phyloP scores from a whole-genome alignment of 2,329 filamentous ascomycete genomes.

The Fusarium humuli region DNA sequence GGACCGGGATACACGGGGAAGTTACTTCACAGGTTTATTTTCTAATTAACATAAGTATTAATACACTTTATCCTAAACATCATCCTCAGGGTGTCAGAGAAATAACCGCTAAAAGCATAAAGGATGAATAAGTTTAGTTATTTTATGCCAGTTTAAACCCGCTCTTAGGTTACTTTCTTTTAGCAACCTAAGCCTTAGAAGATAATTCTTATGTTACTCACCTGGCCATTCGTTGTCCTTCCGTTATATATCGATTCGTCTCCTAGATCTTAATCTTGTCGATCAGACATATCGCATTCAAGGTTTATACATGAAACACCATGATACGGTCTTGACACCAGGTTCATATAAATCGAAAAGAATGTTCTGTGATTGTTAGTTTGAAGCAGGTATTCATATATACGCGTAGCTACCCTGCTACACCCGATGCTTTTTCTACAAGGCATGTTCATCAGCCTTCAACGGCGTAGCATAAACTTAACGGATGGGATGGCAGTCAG shows the following conservation, averaged over 20 bases:
- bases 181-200: no score
- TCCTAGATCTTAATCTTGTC: not conserved
- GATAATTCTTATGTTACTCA: no score
- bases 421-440: not conserved
- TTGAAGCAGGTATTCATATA: not conserved
- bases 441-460: not conserved
- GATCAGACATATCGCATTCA: not conserved
- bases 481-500: not conserved
- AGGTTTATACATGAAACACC: not conserved
- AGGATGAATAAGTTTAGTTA: no score
- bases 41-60: slow-evolving; percentile 1
- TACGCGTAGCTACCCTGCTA: not conserved
- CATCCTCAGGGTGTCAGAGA: not conserved
- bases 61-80: slow-evolving; percentile 6
- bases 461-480: slow-evolving; percentile 9
- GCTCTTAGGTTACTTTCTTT: no score
- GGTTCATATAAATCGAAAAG: not conserved
- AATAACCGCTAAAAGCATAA: no score
- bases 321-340: not conserved
- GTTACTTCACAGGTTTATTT: slow-evolving; percentile 3
- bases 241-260: not conserved
- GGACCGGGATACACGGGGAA: not conserved
- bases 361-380: not conserved
- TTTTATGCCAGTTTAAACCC: no score
- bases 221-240: not conserved